Evolutionary conservation across 768 basidiomycete species (phyloP).

Genomic region (Xerocomellus amylosporus): DNA sequence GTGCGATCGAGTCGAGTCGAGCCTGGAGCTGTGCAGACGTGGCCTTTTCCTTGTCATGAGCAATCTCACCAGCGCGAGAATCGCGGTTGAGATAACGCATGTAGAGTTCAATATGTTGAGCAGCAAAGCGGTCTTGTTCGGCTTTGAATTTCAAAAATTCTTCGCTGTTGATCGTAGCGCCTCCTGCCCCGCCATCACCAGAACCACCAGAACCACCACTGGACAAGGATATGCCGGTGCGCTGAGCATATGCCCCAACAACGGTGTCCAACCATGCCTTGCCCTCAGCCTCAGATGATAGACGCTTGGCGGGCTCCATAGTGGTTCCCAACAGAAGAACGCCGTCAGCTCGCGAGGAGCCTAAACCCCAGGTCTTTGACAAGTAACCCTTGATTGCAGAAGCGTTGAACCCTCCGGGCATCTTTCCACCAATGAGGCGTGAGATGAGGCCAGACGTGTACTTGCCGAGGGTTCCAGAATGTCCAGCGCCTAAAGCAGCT

Average conservation of each 20-base stretch:
- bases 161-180: slow-evolving; percentile 93
- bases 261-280: slow-evolving; percentile 91
- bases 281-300: slow-evolving; percentile 87
- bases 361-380: slow-evolving; percentile 94
- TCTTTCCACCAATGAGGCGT: slow-evolving; percentile 90
- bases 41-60: slow-evolving; percentile 84
- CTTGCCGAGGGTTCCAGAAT: slow-evolving; percentile 87
- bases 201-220: slow-evolving; percentile 62
- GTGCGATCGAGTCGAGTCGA: slow-evolving; percentile 81
- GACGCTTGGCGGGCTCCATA: slow-evolving; percentile 90
- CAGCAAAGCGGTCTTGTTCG: slow-evolving; percentile 88
- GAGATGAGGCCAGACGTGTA: slow-evolving; percentile 89
- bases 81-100: slow-evolving; percentile 97
- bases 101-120: slow-evolving; percentile 92
- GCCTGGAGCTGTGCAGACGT: slow-evolving; percentile 70
- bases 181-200: slow-evolving; percentile 60
- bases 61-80: slow-evolving; percentile 87
- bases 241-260: slow-evolving; percentile 81
- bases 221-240: slow-evolving; percentile 81
- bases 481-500: slow-evolving; percentile 74
- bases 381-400: slow-evolving; percentile 88
- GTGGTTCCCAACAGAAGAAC: slow-evolving; percentile 90
- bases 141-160: slow-evolving; percentile 96
- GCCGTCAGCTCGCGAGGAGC: slow-evolving; percentile 82
- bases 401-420: slow-evolving; percentile 98